phyloP scores from a whole-genome alignment of 1,139 yeast species.

The Casaregolazyma lundiana region DNA sequence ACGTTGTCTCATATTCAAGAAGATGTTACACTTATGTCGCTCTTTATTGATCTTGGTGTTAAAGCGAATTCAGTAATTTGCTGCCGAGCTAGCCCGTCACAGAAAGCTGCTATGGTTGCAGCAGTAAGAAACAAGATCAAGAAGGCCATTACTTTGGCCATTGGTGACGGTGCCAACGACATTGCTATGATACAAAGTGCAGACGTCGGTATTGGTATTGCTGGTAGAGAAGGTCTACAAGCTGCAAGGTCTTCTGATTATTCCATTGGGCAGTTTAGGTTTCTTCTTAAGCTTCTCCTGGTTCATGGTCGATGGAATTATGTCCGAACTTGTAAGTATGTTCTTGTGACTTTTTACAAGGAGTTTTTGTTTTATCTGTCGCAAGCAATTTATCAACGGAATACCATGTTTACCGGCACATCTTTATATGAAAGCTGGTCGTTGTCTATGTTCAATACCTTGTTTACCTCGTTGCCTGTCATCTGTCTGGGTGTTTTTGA shows the following conservation, averaged over 20 bases:
- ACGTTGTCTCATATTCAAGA: constrained; percentile 69
- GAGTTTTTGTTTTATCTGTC: constrained; percentile 85
- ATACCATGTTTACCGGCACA: constrained; percentile 87
- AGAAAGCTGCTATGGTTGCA: constrained; percentile 84
- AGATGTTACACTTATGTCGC: constrained; percentile 64
- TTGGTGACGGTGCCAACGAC: constrained; percentile 99
- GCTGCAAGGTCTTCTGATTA: constrained; percentile 96
- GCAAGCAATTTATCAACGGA: constrained; percentile 81
- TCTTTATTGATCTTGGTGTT: constrained; percentile 79
- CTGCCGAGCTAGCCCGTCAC: constrained; percentile 96
- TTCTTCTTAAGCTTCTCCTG: constrained; percentile 68
- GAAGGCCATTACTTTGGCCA: constrained; percentile 78
- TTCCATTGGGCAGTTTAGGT: constrained; percentile 92
- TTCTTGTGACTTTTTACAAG: constrained; percentile 90
- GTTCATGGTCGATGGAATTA: constrained; percentile 97
- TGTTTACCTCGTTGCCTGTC: constrained; percentile 91
- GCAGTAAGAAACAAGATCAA: constrained; percentile 65
- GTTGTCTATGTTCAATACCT: constrained; percentile 90
- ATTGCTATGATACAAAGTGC: constrained; percentile 99
- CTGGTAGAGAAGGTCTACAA: constrained; percentile 94
- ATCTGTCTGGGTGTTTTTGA: constrained; percentile 94
- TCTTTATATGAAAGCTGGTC: constrained; percentile 96
- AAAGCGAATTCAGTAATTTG: constrained; percentile 88
- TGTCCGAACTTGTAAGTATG: constrained; percentile 85
- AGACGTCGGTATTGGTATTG: constrained; percentile 94